Evolutionary conservation across 2,329 filamentous ascomycete genomes (phyloP), one percentile per base, ranked within the genome.

Genomic region (Nemania diffusa): DNA sequence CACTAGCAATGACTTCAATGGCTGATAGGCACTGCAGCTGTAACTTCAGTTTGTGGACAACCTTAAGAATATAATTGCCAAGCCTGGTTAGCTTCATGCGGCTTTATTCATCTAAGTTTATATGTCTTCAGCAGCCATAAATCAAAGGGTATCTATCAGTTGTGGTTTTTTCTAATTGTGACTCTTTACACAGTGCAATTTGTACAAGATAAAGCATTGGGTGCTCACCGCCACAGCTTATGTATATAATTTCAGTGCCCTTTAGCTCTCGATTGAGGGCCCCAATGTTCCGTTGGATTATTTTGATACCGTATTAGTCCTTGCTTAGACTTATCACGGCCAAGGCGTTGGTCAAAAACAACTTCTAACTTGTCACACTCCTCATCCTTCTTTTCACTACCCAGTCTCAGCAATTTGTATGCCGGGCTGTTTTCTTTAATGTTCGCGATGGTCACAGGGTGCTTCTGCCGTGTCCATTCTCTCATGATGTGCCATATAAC

Each of bases 281-380:
- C 96, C 96, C 96, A 99, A 78, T 98, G 96, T 75, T 93, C 90
- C 67, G 91, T 85, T 52, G 96, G 96, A 77, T 98, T 98, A 68
- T 90, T 82, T 82, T 97, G 96, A 79, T 97, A 99, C 69, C 95
- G 85, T 61, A 97, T 89, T 52, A 97, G 84, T 71, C 90, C 91
- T 77, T 88, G 90, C 66, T 83, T 85, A 60, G 87, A 86, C 69
- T 83, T 86, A 67, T 93, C 90, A 72, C 85, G 90, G 0, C 94
- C 95, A 13, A 97, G 84, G 62, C 84, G 78, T 78, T 96, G 92
- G 77, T 98, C 90, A 77, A 99, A 98, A 0, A 85, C 80, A 5
- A 84, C 82, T 61, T 83, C 78, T 67, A 79, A 76, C 60, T 79
- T 79, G 40, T 80, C 78, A 17, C 74, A 72, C 59, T 71, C 65